Percentiles rank a stretch among this genome's conserved stretches.
Evolutionary conservation across 768 basidiomycete genomes (phyloP).

Genomic region (Russula emetica): DNA sequence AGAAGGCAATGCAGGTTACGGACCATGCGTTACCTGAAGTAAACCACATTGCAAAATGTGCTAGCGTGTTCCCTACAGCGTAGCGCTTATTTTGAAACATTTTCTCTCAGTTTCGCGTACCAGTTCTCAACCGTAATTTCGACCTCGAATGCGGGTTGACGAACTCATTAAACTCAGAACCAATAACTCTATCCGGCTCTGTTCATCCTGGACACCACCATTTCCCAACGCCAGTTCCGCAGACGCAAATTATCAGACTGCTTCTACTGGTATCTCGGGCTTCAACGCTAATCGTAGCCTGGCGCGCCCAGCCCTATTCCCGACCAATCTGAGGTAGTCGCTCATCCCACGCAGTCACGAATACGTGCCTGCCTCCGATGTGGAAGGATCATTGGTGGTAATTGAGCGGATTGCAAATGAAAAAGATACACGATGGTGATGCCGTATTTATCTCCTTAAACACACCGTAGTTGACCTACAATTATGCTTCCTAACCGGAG

Average conservation of each 20-base stretch:
- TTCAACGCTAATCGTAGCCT: slow-evolving; percentile 42
- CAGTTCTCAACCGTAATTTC: too few species aligned
- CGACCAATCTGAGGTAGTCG: slow-evolving; percentile 1
- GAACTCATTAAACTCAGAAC: background rate
- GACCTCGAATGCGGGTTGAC: too few species aligned
- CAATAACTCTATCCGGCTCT: background rate
- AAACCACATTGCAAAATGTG: too few species aligned
- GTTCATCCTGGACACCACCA: background rate
- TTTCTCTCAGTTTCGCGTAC: too few species aligned
- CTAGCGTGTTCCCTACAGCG: too few species aligned
- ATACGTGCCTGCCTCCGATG: slow-evolving; percentile 41
- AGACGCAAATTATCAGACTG: too few species aligned
- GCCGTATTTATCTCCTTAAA: slow-evolving; percentile 24
- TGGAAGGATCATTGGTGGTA: slow-evolving; percentile 26
- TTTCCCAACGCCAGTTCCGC: too few species aligned
- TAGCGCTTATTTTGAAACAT: too few species aligned
- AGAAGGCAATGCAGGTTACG: too few species aligned
- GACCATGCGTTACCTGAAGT: too few species aligned
- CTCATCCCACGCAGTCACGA: slow-evolving; percentile 17
- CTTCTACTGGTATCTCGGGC: too few species aligned
- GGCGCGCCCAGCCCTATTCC: slow-evolving; percentile 29
- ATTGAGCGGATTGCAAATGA: background rate
- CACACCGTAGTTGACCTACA: background rate
- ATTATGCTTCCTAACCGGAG: background rate
- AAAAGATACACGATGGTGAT: slow-evolving; percentile 4